phyloP scores from a whole-genome alignment of 306 rosid species.

The Begonia masoniana region DNA sequence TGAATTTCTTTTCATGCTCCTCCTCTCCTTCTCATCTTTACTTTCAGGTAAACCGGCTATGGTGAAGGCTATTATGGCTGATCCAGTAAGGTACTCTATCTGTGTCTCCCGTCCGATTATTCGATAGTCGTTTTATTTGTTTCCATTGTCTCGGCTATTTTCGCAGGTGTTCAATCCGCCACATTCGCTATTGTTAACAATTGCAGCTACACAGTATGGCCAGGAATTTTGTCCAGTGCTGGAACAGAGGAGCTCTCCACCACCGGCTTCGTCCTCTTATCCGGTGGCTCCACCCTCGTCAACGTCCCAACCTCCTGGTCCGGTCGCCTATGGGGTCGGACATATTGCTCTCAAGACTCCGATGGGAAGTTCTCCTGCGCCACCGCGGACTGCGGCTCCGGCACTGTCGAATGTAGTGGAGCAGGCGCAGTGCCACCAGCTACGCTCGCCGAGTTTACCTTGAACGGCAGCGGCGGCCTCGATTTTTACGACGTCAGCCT shows the following conservation, averaged over 20 bases:
- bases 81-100: too few species aligned
- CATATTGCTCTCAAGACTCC: conserved; percentile 47
- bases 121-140: not conserved
- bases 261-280: conserved; percentile 59
- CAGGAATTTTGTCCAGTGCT: conserved; percentile 52
- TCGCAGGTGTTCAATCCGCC: conserved; percentile 53
- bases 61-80: too few species aligned
- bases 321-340: conserved; percentile 87
- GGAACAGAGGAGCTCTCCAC: conserved; percentile 59
- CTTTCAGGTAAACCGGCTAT: too few species aligned
- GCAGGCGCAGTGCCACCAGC: conserved; percentile 77
- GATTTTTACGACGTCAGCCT: conserved; percentile 90
- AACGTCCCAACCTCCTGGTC: conserved; percentile 86
- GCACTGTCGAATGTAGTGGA: conserved; percentile 53
- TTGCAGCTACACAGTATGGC: conserved; percentile 85
- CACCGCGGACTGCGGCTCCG: conserved; percentile 82
- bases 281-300: conserved; percentile 40
- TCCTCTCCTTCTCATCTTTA: too few species aligned
- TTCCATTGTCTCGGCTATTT: conserved; percentile 2
- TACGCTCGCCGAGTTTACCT: conserved; percentile 81
- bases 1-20: too few species aligned
- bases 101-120: too few species aligned
- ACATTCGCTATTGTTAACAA: conserved; percentile 63
- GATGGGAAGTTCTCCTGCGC: conserved; percentile 42
- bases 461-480: conserved; percentile 41